Base-by-base conservation (phyloP, 1,139 yeast genomes). In the Nakaseomyces nivariensis region DNA sequence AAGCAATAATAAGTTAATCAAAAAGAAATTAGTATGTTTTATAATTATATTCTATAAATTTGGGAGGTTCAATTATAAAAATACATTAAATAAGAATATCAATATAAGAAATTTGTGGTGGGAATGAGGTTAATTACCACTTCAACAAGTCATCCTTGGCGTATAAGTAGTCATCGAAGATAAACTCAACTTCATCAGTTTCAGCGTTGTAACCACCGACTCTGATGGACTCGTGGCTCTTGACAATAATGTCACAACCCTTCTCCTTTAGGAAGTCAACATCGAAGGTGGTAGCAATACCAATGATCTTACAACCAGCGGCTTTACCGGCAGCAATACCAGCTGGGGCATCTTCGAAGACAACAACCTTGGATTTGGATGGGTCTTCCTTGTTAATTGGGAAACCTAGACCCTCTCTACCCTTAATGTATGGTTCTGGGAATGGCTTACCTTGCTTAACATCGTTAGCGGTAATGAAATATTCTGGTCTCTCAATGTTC, bases 291-390 rank as follows among this genome's bases (percentile, higher is more conserved):
- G 92, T 82, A 58, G 92, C 86, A 68, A 86, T 81, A 63, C 95
- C 95, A 59, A 86, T 78, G 55, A 85, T 82, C 66, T 77, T 75
- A 63, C 94, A 90, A 58, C 94, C 95, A 33, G 94, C 87, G 57
- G 78, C 86, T 65, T 82, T 79, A 69, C 95, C 95, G 46, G 95
- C 92, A 55, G 77, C 72, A 58, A 86, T 82, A 66, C 95, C 95
- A 47, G 90, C 92, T 48, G 92, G 92, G 47, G 95, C 94, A 65
- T 85, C 95, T 71, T 85, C 95, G 63, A 85, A 57, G 11, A 86
- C 95, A 46, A 85, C 78, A 56, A 76, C 82, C 63, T 74, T 73
- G 53, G 66, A 61, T 45, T 55, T 49, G 44, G 61, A 57, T 51
- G 68, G 70, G 52, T 49, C 67, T 55, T 58, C 67, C 54, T 67